A percentile compares a stretch with the other conserved stretches of the same genome.
These are phyloP conservation scores for Mangifera indica DNA, from an alignment of 345 rosid species.

Conservation along the genomic window DNA sequence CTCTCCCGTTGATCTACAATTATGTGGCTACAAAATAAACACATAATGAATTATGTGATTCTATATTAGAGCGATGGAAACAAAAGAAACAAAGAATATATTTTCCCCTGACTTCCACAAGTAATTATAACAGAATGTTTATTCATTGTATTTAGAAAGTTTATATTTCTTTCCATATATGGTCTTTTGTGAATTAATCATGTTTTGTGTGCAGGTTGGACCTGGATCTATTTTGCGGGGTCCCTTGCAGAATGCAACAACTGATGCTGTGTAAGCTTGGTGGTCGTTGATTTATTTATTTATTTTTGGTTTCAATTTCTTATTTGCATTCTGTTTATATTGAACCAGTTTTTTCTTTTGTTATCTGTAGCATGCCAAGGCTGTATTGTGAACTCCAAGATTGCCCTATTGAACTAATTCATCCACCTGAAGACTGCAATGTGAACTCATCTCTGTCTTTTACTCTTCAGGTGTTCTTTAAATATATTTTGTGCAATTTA, in stretches of 20 bases:
- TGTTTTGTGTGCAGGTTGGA: slow-evolving; percentile 65
- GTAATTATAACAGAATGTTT: background rate
- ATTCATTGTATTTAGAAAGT: slow-evolving; percentile 7
- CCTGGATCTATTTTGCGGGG: slow-evolving; percentile 90
- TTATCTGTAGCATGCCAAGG: slow-evolving; percentile 66
- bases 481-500: slow-evolving; percentile 15
- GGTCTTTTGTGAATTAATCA: slow-evolving; percentile 10
- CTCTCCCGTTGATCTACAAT: no score
- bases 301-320: background rate
- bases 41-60: slow-evolving; percentile 4
- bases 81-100: background rate
- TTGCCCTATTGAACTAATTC: slow-evolving; percentile 83
- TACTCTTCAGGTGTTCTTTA: slow-evolving; percentile 81
- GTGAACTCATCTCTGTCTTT: slow-evolving; percentile 93
- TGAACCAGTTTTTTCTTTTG: slow-evolving; percentile 15
- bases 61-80: background rate
- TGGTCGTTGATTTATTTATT: no score
- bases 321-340: slow-evolving; percentile 13
- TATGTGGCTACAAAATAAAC: no score
- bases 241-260: slow-evolving; percentile 77
- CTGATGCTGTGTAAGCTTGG: slow-evolving; percentile 77
- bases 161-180: slow-evolving; percentile 8
- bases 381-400: slow-evolving; percentile 75
- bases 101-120: background rate
- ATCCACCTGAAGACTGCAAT: slow-evolving; percentile 99